Conservation (phyloP, 495 filamentous ascomycete genomes). For the Neurospora terricola region DNA sequence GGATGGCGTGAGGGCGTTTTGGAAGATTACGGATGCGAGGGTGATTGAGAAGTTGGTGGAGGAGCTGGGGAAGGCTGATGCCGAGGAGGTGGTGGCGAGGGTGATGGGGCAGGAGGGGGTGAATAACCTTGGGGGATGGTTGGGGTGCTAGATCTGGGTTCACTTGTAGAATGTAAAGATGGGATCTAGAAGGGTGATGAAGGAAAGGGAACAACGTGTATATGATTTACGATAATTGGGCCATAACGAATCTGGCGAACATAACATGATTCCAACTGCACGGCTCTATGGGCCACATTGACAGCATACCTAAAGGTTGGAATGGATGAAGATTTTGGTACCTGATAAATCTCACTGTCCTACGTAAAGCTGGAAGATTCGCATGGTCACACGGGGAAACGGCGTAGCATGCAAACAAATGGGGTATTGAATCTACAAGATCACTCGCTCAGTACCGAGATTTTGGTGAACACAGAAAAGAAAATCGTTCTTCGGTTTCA, state of each 20-base stretch:
- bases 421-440: not conserved
- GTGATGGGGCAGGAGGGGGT: conserved; percentile 2
- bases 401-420: not conserved
- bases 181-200: not conserved
- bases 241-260: not conserved
- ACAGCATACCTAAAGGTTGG: too few relatives aligned
- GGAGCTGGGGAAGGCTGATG: conserved; percentile 6
- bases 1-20: conserved; percentile 62
- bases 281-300: not conserved
- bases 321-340: not conserved
- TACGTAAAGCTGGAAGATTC: not conserved
- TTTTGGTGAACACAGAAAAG: not conserved
- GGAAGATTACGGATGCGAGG: conserved; percentile 54
- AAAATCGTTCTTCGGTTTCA: conserved; percentile 18
- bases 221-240: not conserved
- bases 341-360: not conserved
- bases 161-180: not conserved
- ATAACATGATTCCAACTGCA: not conserved
- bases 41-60: conserved; percentile 47
- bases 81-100: not conserved
- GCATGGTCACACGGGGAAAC: not conserved
- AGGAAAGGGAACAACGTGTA: not conserved
- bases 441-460: not conserved
- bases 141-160: conserved; percentile 22
- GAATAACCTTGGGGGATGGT: conserved; percentile 15